Percentiles rank a stretch among this genome's conserved stretches.
phyloP scores from a whole-genome alignment of 2,329 filamentous ascomycete species.

The Venturia carpophila region DNA sequence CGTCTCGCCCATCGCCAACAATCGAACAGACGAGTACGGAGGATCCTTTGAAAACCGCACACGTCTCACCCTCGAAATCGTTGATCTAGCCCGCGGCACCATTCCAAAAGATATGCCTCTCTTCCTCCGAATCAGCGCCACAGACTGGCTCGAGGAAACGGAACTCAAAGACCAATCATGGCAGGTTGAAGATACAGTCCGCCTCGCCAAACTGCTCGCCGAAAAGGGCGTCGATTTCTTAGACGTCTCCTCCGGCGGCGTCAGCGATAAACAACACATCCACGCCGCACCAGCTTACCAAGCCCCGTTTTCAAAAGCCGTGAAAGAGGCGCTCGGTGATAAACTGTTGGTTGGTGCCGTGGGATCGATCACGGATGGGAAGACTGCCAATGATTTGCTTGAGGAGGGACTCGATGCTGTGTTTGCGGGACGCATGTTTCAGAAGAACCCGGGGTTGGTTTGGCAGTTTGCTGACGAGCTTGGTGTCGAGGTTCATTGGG shows the following conservation, averaged over 20 bases:
- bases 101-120: constrained; percentile 64
- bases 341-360: constrained; percentile 66
- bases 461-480: constrained; percentile 66
- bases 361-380: constrained; percentile 62
- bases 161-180: constrained; percentile 51
- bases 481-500: constrained; percentile 61
- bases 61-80: constrained; percentile 59
- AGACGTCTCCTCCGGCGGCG: constrained; percentile 73
- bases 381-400: constrained; percentile 57
- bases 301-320: constrained; percentile 59
- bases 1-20: constrained; percentile 61
- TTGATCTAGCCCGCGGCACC: constrained; percentile 51
- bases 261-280: constrained; percentile 55
- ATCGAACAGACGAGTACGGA: constrained; percentile 59
- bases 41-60: constrained; percentile 65
- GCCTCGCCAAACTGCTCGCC: constrained; percentile 59
- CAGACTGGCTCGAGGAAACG: constrained; percentile 66
- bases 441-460: constrained; percentile 74
- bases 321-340: constrained; percentile 67
- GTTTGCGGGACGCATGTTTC: constrained; percentile 65
- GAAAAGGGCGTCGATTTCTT: constrained; percentile 70
- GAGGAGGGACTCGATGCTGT: constrained; percentile 58
- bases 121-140: constrained; percentile 64
- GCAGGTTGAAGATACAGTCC: constrained; percentile 56
- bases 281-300: constrained; percentile 61